Conservation (phyloP, 2,329 filamentous ascomycete genomes). For the Cladosporium sp. region DNA sequence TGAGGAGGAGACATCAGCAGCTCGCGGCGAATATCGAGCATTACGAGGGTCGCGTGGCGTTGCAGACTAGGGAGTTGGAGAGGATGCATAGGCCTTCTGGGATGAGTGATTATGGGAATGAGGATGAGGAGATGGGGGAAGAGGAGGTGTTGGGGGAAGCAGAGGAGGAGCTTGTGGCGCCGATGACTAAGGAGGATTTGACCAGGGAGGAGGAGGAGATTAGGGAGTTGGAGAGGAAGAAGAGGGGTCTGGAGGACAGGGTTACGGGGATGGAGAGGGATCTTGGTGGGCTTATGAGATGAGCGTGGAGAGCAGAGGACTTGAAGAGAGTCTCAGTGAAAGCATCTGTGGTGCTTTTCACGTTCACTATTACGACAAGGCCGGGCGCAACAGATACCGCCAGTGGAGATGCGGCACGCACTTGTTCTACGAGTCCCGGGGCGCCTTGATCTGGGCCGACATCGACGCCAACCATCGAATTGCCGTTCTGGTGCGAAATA, state of each 20-base stretch:
- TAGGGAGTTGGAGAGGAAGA: constrained; percentile 59
- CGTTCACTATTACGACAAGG: too few relatives aligned
- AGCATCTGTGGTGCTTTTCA: too few relatives aligned
- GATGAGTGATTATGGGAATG: constrained; percentile 33
- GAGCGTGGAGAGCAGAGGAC: constrained; percentile 20
- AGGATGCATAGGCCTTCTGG: constrained; percentile 58
- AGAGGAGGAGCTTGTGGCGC: constrained; percentile 25
- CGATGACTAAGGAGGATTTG: constrained; percentile 65
- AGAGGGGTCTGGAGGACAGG: constrained; percentile 57
- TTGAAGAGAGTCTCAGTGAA: too few relatives aligned
- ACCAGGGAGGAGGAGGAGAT: constrained; percentile 67
- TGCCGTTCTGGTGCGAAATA: too few relatives aligned
- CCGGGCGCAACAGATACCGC: too few relatives aligned
- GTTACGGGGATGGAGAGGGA: constrained; percentile 67
- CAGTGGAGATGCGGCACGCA: too few relatives aligned
- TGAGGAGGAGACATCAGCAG: constrained; percentile 68
- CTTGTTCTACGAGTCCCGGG: too few relatives aligned
- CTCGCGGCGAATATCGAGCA: constrained; percentile 70
- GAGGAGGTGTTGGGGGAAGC: constrained; percentile 41
- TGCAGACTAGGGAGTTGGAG: constrained; percentile 70
- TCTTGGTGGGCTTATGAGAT: constrained; percentile 57
- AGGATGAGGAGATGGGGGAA: constrained; percentile 49
- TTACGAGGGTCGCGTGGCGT: constrained; percentile 74
- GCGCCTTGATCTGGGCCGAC: too few relatives aligned
- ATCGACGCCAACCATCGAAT: too few relatives aligned